phyloP scores from a whole-genome alignment of 1,284 basidiomycete genomes.

The Heterobasidion parviporum region DNA sequence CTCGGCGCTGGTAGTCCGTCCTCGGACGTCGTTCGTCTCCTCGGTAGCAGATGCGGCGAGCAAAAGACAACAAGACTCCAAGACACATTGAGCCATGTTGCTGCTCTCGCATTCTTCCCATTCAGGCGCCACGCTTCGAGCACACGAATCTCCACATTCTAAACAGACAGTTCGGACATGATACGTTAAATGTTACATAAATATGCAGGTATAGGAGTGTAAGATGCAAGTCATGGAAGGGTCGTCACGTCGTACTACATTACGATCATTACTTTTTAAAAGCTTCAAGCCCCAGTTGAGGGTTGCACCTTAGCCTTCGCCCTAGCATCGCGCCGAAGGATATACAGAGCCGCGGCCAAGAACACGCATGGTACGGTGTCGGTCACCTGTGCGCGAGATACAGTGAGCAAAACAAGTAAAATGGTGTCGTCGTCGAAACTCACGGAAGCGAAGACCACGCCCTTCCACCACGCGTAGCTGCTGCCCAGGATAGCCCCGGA shows the following conservation, averaged over 20 bases:
- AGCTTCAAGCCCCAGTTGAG: neutral
- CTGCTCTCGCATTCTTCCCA: too few relatives aligned
- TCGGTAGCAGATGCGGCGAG: neutral
- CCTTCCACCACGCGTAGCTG: constrained; percentile 9
- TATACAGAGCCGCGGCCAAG: constrained; percentile 1
- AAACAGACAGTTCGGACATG: too few relatives aligned
- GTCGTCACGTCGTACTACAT: neutral
- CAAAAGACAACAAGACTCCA: too few relatives aligned
- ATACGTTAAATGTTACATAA: too few relatives aligned
- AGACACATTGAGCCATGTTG: too few relatives aligned
- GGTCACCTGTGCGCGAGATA: neutral
- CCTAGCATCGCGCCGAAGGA: neutral
- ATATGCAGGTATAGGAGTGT: too few relatives aligned
- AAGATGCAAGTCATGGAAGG: too few relatives aligned
- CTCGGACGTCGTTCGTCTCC: neutral
- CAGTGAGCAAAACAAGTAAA: neutral
- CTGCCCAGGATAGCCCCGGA: constrained; percentile 11
- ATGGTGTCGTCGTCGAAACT: neutral
- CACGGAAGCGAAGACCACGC: constrained; percentile 8
- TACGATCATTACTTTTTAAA: neutral
- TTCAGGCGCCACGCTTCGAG: too few relatives aligned
- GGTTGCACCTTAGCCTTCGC: neutral
- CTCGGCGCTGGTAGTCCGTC: neutral
- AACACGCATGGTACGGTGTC: constrained; percentile 2
- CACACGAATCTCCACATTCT: too few relatives aligned